Percentiles rank a stretch among this genome's conserved stretches.
Evolutionary conservation across 1,284 basidiomycete genomes (phyloP).

Genomic region (Cryptococcus sp.): DNA sequence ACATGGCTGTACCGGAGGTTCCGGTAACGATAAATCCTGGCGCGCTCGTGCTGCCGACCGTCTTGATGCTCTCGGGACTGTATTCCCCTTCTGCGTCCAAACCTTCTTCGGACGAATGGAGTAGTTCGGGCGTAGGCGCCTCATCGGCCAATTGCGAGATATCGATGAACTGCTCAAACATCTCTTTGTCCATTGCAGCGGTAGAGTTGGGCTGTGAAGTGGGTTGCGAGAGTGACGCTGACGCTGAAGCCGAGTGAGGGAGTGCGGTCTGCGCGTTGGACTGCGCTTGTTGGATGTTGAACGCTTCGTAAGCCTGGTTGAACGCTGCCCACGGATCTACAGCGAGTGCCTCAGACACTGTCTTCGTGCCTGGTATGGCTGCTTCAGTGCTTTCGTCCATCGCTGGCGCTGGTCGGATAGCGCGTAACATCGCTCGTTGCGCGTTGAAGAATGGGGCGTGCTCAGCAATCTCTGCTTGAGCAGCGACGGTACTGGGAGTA

Average conservation of each 20-base stretch:
- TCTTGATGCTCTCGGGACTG: slow-evolving; percentile 32
- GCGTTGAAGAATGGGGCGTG: slow-evolving; percentile 29
- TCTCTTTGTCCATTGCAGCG: slow-evolving; percentile 19
- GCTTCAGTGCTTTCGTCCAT: background rate
- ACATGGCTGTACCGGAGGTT: background rate
- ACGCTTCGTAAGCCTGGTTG: background rate
- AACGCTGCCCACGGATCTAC: background rate
- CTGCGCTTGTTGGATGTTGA: background rate
- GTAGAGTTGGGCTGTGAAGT: background rate
- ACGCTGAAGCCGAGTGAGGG: background rate
- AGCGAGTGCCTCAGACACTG: background rate
- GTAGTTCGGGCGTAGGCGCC: slow-evolving; percentile 34
- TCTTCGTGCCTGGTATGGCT: background rate
- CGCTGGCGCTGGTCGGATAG: background rate
- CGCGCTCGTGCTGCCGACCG: slow-evolving; percentile 24
- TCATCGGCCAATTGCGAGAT: slow-evolving; percentile 19
- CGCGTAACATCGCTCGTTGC: slow-evolving; percentile 10
- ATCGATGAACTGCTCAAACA: slow-evolving; percentile 37
- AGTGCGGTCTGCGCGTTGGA: background rate
- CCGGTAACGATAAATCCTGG: background rate
- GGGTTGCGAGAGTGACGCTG: background rate
- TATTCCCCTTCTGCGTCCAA: slow-evolving; percentile 19
- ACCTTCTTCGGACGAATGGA: slow-evolving; percentile 4
- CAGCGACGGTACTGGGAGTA: slow-evolving; percentile 11
- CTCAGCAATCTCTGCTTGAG: slow-evolving; percentile 22